A percentile compares a stretch with the other conserved stretches of the same genome.
Evolutionary conservation across 768 basidiomycete genomes (phyloP).

Genomic region (Lentinula aciculospora): DNA sequence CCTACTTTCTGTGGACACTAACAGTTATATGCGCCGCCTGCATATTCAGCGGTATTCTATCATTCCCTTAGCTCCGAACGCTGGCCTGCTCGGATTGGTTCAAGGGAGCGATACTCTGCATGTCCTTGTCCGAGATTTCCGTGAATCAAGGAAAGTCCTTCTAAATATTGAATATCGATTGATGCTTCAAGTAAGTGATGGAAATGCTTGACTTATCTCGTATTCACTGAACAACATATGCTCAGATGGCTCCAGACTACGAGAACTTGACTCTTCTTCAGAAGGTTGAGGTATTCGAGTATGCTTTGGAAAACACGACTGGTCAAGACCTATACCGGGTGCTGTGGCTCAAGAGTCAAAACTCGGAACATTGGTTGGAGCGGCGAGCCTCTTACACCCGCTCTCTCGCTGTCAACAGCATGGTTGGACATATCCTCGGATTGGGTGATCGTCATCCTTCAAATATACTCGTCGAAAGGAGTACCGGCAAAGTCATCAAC

Average conservation of each 20-base stretch:
- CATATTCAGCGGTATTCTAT: slow-evolving; percentile 92
- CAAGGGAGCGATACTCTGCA: slow-evolving; percentile 94
- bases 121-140: slow-evolving; percentile 92
- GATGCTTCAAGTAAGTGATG: slow-evolving; percentile 79
- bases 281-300: slow-evolving; percentile 99
- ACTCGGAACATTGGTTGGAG: slow-evolving; percentile 98
- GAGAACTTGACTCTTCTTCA: slow-evolving; percentile 91
- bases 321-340: slow-evolving; percentile 97
- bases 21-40: slow-evolving; percentile 92
- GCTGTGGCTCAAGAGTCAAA: slow-evolving; percentile 90
- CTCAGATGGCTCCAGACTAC: slow-evolving; percentile 99
- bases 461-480: slow-evolving; percentile 87
- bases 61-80: slow-evolving; percentile 93
- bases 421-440: slow-evolving; percentile 98
- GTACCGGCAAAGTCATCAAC: slow-evolving; percentile 92
- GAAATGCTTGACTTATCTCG: not conserved
- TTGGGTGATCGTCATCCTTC: slow-evolving; percentile 98
- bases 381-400: slow-evolving; percentile 93
- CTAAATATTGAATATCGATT: slow-evolving; percentile 98
- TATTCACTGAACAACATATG: slow-evolving; percentile 2
- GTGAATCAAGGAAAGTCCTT: slow-evolving; percentile 93
- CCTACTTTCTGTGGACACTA: slow-evolving; percentile 84
- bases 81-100: slow-evolving; percentile 93
- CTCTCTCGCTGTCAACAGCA: slow-evolving; percentile 93
- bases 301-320: slow-evolving; percentile 96